phyloP scores from a whole-genome alignment of 768 basidiomycete species.

The Phlebiopsis gigantea region DNA sequence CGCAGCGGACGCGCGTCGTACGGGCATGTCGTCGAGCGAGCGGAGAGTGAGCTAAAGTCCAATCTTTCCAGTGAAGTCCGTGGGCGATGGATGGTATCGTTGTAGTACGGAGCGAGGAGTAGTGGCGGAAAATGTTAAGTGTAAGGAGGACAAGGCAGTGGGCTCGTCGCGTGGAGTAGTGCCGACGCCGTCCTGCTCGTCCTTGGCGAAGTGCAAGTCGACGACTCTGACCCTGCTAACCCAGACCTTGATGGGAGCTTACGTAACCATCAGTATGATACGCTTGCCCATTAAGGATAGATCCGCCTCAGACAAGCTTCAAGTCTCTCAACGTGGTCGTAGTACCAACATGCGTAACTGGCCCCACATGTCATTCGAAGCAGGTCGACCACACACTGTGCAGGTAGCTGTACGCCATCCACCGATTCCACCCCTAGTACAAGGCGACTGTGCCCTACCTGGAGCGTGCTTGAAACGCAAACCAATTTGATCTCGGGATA shows the following conservation, averaged over 20 bases:
- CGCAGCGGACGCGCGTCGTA: constrained; percentile 58
- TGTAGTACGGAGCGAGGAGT: neutral
- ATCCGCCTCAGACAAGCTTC: neutral
- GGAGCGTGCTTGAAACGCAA: no score
- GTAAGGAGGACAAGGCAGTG: constrained; percentile 1
- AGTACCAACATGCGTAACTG: no score
- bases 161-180: neutral
- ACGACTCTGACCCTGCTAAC: neutral
- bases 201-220: neutral
- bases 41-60: neutral
- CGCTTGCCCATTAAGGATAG: neutral
- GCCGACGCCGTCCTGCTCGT: constrained; percentile 8
- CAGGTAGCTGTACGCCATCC: no score
- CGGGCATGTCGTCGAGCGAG: constrained; percentile 31
- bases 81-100: neutral
- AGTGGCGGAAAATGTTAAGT: neutral
- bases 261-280: neutral
- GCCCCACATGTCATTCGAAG: no score
- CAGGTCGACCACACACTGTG: no score
- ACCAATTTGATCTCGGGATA: no score
- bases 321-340: no score
- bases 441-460: no score
- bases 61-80: constrained; percentile 18
- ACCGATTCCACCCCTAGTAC: no score
- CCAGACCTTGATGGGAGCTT: constrained; percentile 4